A percentile compares a stretch with the other conserved stretches of the same genome.
Conservation (phyloP, 139 green algal genomes). For the Asterochloris sp. region DNA sequence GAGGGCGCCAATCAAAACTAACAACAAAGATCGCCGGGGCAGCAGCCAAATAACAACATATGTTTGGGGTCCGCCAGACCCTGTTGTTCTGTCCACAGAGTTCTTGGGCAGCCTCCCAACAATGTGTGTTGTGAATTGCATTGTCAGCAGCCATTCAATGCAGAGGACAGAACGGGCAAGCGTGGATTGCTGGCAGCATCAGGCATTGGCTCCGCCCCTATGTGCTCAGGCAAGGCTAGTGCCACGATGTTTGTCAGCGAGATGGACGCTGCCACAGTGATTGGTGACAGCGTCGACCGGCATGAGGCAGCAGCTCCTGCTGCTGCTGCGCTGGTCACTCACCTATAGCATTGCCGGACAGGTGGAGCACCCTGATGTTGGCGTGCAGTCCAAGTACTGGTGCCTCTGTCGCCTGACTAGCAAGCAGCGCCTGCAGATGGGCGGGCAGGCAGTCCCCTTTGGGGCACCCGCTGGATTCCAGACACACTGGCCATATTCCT, state of each 20-base stretch:
- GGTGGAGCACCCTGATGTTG: slow-evolving; percentile 8
- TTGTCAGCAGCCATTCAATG: too few relatives aligned
- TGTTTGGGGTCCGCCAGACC: too few relatives aligned
- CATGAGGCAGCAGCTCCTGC: neutral
- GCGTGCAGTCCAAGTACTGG: neutral
- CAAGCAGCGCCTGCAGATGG: too few relatives aligned
- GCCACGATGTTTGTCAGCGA: neutral
- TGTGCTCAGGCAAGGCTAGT: neutral
- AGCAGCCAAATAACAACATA: neutral
- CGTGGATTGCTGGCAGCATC: neutral
- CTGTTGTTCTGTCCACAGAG: too few relatives aligned
- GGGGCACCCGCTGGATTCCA: too few relatives aligned
- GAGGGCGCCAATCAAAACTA: too few relatives aligned
- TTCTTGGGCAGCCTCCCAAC: too few relatives aligned
- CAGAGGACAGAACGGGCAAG: neutral
- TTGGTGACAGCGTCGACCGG: neutral
- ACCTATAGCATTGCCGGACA: slow-evolving; percentile 7
- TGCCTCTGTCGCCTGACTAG: neutral
- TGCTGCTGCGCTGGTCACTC: neutral
- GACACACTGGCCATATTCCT: too few relatives aligned
- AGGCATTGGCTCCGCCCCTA: neutral
- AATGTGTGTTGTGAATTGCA: too few relatives aligned
- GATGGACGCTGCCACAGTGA: neutral
- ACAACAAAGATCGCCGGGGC: neutral
- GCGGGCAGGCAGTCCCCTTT: neutral